A percentile compares a stretch with the other conserved stretches of the same genome.
These are phyloP conservation scores for Xylariaceae sp. DNA, from an alignment of 2,329 filamentous ascomycete genomes.

Conservation along the genomic window DNA sequence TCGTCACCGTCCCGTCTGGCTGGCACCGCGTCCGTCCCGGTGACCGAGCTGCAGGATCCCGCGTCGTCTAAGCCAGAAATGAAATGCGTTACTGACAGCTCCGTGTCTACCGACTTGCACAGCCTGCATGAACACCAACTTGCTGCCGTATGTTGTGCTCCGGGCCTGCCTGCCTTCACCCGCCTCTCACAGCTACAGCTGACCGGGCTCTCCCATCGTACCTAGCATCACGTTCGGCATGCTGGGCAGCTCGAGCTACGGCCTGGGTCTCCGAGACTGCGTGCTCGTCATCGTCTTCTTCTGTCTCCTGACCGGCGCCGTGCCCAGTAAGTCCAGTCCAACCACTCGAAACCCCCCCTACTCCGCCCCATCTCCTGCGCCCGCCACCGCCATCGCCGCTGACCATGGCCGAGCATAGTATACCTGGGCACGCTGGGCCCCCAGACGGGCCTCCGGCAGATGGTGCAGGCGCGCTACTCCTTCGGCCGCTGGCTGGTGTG, in stretches of 20 bases:
- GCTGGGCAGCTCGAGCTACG: conserved; percentile 48
- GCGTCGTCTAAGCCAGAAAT: too few species aligned
- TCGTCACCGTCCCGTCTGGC: not conserved
- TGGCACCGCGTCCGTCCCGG: not conserved
- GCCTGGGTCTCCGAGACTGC: conserved; percentile 47
- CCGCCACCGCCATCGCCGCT: too few species aligned
- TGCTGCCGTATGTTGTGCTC: conserved; percentile 17
- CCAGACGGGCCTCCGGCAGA: conserved; percentile 57
- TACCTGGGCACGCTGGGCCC: conserved; percentile 52
- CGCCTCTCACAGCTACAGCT: not conserved
- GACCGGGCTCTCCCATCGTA: conserved; percentile 8
- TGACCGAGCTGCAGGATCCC: too few species aligned
- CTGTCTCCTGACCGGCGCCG: conserved; percentile 43
- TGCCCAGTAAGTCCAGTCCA: too few species aligned
- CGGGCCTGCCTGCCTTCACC: too few species aligned
- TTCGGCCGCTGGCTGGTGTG: conserved; percentile 54
- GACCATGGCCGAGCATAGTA: too few species aligned
- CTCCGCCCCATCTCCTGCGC: too few species aligned
- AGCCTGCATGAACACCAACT: conserved; percentile 19
- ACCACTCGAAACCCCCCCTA: too few species aligned
- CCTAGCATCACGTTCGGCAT: conserved; percentile 54
- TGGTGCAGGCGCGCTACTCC: conserved; percentile 56
- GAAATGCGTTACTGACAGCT: too few species aligned
- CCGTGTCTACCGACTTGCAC: too few species aligned
- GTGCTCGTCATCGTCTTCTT: conserved; percentile 58